These are phyloP conservation scores for Hura crepitans DNA, from an alignment of 441 rosid genomes.

Conservation along the genomic window DNA sequence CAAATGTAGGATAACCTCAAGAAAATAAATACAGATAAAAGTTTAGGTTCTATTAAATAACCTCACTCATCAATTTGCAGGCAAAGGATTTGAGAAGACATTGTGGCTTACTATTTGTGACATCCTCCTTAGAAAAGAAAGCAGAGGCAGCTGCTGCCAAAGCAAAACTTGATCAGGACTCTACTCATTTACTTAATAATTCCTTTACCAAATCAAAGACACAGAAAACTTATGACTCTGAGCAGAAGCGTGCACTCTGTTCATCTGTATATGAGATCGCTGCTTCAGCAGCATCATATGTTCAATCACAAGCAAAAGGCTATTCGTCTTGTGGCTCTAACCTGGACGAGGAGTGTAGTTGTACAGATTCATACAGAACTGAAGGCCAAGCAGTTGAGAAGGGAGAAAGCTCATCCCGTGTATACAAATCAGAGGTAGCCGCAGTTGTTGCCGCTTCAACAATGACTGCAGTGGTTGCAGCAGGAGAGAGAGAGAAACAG, in stretches of 20 bases:
- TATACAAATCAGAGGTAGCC: constrained; percentile 71
- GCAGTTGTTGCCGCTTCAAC: constrained; percentile 73
- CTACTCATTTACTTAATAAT: constrained; percentile 30
- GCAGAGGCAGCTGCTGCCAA: constrained; percentile 54
- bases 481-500: constrained; percentile 74
- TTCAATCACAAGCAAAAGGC: constrained; percentile 51
- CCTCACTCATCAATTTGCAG: constrained; percentile 32
- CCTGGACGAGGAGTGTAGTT: constrained; percentile 15
- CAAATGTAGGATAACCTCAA: neutral
- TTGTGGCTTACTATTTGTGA: constrained; percentile 56
- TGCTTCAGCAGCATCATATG: constrained; percentile 82
- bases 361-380: constrained; percentile 18
- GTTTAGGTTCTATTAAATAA: neutral
- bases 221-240: constrained; percentile 8
- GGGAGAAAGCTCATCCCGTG: constrained; percentile 28
- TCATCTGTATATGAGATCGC: constrained; percentile 68
- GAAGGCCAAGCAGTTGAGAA: constrained; percentile 26
- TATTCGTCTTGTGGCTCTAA: constrained; percentile 31
- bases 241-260: constrained; percentile 33
- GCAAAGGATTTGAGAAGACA: constrained; percentile 46
- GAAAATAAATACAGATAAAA: neutral
- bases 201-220: constrained; percentile 17
- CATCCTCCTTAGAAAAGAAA: constrained; percentile 77
- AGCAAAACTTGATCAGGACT: constrained; percentile 53
- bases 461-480: constrained; percentile 80